Percentiles rank a stretch among this genome's conserved stretches.
Evolutionary conservation across 768 basidiomycete genomes (phyloP).

Genomic region (Russula compacta): DNA sequence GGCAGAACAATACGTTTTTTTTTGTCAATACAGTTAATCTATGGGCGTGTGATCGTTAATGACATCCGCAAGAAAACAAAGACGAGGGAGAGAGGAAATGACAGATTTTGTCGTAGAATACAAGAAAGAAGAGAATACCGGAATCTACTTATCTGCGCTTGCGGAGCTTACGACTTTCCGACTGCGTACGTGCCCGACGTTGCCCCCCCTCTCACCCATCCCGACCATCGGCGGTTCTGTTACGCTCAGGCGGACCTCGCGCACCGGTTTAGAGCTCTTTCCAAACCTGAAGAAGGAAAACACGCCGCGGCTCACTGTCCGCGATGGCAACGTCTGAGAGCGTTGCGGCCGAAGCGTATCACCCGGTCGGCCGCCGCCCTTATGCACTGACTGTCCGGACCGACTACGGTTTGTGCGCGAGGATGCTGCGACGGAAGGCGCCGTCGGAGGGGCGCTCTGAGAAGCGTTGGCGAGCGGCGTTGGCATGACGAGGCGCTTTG

Average conservation of each 20-base stretch:
- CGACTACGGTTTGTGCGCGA: constrained; percentile 7
- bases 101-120: neutral
- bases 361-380: constrained; percentile 18
- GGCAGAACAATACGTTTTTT: neutral
- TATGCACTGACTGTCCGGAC: constrained; percentile 23
- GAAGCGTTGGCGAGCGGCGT: constrained; percentile 36
- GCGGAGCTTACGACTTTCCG: constrained; percentile 10
- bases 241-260: constrained; percentile 7
- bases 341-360: neutral
- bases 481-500: constrained; percentile 68
- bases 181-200: neutral
- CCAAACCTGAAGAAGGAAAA: constrained; percentile 18
- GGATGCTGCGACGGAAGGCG: neutral
- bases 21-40: neutral
- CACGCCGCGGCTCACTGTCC: constrained; percentile 11
- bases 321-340: neutral
- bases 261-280: constrained; percentile 16
- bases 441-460: neutral
- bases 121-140: neutral
- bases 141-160: constrained; percentile 6
- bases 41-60: neutral
- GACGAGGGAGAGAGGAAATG: neutral
- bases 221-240: neutral
- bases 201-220: neutral
- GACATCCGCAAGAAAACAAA: neutral